A percentile compares a stretch with the other conserved stretches of the same genome.
Conservation (phyloP, 2,329 filamentous ascomycete species). For the Chalaropsis ovoidea region DNA sequence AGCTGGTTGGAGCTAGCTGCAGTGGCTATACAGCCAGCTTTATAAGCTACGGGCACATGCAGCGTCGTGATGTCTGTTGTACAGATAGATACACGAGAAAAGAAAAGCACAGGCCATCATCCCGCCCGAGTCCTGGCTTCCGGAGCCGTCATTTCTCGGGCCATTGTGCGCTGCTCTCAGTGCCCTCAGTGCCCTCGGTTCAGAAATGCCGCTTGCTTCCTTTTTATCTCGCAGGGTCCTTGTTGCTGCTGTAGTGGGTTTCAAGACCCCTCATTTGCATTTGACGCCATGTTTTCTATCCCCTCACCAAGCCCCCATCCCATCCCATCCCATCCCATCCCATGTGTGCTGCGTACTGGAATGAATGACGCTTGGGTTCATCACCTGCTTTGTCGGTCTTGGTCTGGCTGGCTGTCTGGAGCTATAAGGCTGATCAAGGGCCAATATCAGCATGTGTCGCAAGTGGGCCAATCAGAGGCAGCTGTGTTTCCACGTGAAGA, state of each 20-base stretch:
- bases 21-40: background rate
- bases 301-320: background rate
- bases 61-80: background rate
- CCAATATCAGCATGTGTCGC: background rate
- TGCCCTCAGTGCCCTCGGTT: too few relatives aligned
- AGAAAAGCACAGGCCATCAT: background rate
- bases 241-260: background rate
- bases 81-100: background rate
- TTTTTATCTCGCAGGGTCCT: background rate
- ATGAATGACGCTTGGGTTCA: background rate
- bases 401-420: background rate
- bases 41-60: background rate
- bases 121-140: conserved; percentile 1
- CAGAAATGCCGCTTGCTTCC: background rate
- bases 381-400: background rate
- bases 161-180: background rate
- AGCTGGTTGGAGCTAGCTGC: background rate
- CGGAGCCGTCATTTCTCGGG: background rate
- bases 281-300: background rate
- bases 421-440: conserved; percentile 1
- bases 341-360: background rate
- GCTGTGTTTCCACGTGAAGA: background rate
- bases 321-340: too few relatives aligned
- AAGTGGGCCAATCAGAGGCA: background rate
- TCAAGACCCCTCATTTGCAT: conserved; percentile 11